These are phyloP conservation scores for Gaeumannomyces tritici DNA, from an alignment of 2,329 filamentous ascomycete species.

Conservation along the genomic window DNA sequence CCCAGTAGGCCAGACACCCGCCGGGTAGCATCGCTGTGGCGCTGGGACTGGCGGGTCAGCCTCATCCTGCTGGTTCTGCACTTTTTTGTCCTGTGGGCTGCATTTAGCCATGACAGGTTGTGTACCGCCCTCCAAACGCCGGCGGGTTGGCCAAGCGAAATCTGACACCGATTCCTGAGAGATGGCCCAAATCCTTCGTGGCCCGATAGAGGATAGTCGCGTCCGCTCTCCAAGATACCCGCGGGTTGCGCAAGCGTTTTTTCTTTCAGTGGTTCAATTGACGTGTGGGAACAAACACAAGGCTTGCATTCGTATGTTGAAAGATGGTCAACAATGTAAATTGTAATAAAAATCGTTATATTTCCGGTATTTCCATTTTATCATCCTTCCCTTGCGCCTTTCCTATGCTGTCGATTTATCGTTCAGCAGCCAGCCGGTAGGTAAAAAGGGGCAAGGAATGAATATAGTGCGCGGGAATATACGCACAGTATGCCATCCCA, in stretches of 20 bases:
- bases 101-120: conserved; percentile 19
- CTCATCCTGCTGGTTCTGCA: conserved; percentile 23
- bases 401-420: too few species aligned
- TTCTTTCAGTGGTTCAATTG: neutral
- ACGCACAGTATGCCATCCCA: too few species aligned
- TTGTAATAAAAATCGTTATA: neutral
- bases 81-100: conserved; percentile 20
- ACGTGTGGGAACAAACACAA: neutral
- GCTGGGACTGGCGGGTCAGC: conserved; percentile 24
- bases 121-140: conserved; percentile 16
- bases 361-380: too few species aligned
- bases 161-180: neutral
- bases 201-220: too few species aligned
- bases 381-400: too few species aligned
- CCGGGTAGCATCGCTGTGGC: conserved; percentile 9
- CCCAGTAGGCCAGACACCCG: neutral
- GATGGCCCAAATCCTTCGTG: neutral
- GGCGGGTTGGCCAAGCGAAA: conserved; percentile 8
- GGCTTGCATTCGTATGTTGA: neutral
- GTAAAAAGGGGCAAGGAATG: too few species aligned
- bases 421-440: too few species aligned
- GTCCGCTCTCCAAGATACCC: neutral
- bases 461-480: too few species aligned
- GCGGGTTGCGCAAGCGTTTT: too few species aligned
- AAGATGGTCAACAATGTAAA: neutral